phyloP scores from a whole-genome alignment of 805 yeast genomes.

The Wickerhamiella australiensis region DNA sequence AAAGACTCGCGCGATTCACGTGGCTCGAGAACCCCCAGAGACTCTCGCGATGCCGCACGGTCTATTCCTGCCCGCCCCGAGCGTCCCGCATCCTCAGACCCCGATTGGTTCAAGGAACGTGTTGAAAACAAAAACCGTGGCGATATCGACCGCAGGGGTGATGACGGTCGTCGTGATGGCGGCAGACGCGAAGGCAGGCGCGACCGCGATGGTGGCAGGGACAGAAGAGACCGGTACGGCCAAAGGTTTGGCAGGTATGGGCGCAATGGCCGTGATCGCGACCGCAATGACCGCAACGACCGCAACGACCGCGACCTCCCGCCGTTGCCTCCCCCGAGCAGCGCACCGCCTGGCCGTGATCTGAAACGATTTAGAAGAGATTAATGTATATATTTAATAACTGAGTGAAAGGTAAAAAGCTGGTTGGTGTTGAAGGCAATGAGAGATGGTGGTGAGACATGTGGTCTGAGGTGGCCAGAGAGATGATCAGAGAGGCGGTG shows the following conservation, averaged over 20 bases:
- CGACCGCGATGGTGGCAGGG: conserved; percentile 1
- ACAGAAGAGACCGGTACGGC: neutral
- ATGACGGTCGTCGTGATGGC: neutral
- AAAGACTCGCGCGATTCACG: no score
- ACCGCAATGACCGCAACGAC: neutral
- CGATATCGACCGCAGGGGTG: neutral
- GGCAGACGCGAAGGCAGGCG: neutral
- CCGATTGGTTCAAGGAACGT: neutral
- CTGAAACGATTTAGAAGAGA: neutral
- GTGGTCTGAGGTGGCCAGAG: neutral
- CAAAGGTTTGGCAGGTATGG: neutral
- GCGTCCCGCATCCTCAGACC: neutral
- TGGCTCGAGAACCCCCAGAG: neutral
- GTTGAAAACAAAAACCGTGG: neutral
- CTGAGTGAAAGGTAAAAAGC: no score
- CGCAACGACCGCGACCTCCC: neutral
- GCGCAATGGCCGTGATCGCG: neutral
- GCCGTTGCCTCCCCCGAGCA: neutral
- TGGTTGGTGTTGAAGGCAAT: no score
- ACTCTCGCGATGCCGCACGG: neutral
- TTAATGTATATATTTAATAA: neutral
- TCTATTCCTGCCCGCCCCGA: neutral
- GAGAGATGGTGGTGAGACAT: no score
- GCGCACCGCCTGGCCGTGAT: neutral
- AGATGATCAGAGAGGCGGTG: neutral